A percentile compares a stretch with the other conserved stretches of the same genome.
phyloP scores from a whole-genome alignment of 805 yeast genomes.

The Blastobotrys mokoenaii region DNA sequence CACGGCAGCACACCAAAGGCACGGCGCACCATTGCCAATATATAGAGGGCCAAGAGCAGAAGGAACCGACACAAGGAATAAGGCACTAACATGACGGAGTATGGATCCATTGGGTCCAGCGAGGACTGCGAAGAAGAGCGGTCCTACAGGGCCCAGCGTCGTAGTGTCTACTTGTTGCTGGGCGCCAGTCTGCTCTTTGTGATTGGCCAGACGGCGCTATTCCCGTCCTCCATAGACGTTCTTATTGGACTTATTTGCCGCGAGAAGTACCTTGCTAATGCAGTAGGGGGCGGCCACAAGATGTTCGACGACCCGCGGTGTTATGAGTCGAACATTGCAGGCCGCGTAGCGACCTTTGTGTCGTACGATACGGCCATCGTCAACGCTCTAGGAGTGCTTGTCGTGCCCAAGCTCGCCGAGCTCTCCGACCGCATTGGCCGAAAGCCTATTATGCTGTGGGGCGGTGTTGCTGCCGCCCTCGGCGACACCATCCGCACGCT shows the following conservation, averaged over 20 bases:
- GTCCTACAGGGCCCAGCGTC: too few relatives aligned
- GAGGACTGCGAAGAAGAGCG: too few relatives aligned
- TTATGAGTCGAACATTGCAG: constrained; percentile 12
- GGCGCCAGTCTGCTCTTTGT: constrained; percentile 7
- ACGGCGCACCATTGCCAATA: too few relatives aligned
- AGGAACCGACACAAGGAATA: too few relatives aligned
- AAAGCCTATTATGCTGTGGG: constrained; percentile 34
- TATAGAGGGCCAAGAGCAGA: too few relatives aligned
- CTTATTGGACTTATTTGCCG: constrained; percentile 18
- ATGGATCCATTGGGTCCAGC: too few relatives aligned
- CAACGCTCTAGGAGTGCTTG: constrained; percentile 13
- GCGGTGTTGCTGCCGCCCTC: constrained; percentile 8
- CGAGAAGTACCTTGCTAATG: constrained; percentile 8
- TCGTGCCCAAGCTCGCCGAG: constrained; percentile 43
- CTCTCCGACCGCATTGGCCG: constrained; percentile 61
- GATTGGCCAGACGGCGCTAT: constrained; percentile 13
- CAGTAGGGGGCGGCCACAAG: not conserved
- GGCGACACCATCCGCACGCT: constrained; percentile 13
- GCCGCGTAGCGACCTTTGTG: constrained; percentile 17
- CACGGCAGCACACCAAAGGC: too few relatives aligned
- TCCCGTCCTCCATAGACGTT: constrained; percentile 16
- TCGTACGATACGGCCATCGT: constrained; percentile 10
- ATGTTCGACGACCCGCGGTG: constrained; percentile 15
- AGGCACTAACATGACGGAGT: too few relatives aligned
- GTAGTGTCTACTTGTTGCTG: not conserved